phyloP scores from a whole-genome alignment of 345 rosid species.

The Microthlaspi erraticum region DNA sequence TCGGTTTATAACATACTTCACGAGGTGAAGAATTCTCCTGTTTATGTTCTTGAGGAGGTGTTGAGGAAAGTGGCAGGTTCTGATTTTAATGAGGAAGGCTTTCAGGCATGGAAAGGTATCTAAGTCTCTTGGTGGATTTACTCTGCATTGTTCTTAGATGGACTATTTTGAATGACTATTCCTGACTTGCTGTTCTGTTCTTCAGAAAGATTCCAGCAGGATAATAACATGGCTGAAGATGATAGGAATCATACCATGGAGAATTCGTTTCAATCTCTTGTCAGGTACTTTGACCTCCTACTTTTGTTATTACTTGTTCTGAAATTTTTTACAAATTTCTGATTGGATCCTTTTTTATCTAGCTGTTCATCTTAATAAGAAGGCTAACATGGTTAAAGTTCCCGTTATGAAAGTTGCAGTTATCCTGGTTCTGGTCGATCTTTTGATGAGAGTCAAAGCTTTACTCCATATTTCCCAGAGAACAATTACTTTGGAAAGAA shows the following conservation, averaged over 20 bases:
- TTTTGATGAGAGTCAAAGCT: constrained; percentile 46
- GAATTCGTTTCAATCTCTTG: constrained; percentile 40
- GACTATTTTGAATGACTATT: background rate
- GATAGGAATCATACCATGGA: constrained; percentile 40
- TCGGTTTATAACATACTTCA: constrained; percentile 77
- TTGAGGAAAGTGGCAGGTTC: constrained; percentile 70
- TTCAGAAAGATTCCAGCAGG: constrained; percentile 60
- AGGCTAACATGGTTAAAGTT: constrained; percentile 19
- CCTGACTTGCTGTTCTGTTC: constrained; percentile 26
- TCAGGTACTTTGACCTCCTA: constrained; percentile 47
- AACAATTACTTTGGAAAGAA: constrained; percentile 44
- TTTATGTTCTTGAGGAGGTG: constrained; percentile 58
- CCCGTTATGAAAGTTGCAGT: constrained; percentile 47
- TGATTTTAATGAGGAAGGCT: constrained; percentile 69
- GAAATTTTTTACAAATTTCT: constrained; percentile 1
- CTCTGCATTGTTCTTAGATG: constrained; percentile 9
- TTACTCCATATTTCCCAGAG: constrained; percentile 42
- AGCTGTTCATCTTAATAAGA: constrained; percentile 7
- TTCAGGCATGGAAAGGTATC: constrained; percentile 87
- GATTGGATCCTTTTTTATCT: constrained; percentile 10
- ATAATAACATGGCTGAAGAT: constrained; percentile 44
- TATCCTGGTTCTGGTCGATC: constrained; percentile 43
- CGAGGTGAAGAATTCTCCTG: constrained; percentile 72
- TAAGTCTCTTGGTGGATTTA: constrained; percentile 10
- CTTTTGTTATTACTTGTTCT: constrained; percentile 15